Evolutionary conservation across 2,329 filamentous ascomycete genomes (phyloP).

Genomic region (Venturia carpophila): DNA sequence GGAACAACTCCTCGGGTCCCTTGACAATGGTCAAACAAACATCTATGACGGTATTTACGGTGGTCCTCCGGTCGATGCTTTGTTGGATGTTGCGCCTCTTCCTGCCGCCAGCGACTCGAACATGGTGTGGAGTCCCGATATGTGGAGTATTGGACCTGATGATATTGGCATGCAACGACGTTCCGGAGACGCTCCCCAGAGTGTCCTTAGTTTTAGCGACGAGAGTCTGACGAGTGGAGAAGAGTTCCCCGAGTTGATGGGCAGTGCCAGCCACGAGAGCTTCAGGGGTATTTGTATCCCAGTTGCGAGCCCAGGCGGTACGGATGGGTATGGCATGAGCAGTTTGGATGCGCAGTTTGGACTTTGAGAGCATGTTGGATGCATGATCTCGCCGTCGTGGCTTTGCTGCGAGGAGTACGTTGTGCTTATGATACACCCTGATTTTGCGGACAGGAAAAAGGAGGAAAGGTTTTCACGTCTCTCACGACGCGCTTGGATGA

Average conservation of each 20-base stretch:
- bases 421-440: too few species aligned
- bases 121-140: constrained; percentile 30
- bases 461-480: neutral
- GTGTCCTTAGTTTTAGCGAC: constrained; percentile 52
- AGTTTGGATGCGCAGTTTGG: constrained; percentile 36
- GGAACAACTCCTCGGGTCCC: constrained; percentile 71
- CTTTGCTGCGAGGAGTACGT: neutral
- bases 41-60: constrained; percentile 81
- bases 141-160: constrained; percentile 28
- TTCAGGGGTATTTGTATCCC: constrained; percentile 27
- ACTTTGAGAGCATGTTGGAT: constrained; percentile 23
- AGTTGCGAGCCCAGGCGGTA: neutral
- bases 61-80: constrained; percentile 41
- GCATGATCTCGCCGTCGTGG: neutral
- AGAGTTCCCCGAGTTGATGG: constrained; percentile 24
- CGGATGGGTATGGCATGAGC: neutral
- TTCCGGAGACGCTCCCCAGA: constrained; percentile 35
- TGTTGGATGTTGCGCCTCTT: constrained; percentile 7
- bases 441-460: neutral
- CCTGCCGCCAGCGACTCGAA: constrained; percentile 24
- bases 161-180: neutral
- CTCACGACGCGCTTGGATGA: too few species aligned
- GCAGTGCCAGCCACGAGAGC: constrained; percentile 21
- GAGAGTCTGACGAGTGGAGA: constrained; percentile 50
- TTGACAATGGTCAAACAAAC: constrained; percentile 66